These are phyloP conservation scores for Solanum sejunctum DNA, from an alignment of 257 asterid genomes.

Conservation along the genomic window DNA sequence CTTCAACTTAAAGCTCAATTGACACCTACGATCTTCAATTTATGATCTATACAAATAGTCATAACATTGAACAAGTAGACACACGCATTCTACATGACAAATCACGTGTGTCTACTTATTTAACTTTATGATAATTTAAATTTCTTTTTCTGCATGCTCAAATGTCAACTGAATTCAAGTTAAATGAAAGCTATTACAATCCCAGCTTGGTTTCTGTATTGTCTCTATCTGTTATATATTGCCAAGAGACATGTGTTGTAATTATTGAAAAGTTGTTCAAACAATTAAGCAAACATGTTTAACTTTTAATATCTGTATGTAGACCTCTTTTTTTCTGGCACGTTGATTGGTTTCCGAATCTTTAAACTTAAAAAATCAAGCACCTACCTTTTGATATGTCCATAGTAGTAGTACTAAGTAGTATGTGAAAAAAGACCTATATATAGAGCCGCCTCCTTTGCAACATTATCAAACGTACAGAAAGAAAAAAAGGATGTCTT, in stretches of 20 bases:
- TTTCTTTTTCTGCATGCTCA: too few species aligned
- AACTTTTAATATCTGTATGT: not conserved
- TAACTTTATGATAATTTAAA: too few species aligned
- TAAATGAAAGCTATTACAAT: not conserved
- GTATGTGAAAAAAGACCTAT: not conserved
- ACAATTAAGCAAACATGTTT: constrained; percentile 6
- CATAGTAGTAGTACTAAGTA: not conserved
- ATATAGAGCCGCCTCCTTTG: not conserved
- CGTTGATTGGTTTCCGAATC: constrained; percentile 30
- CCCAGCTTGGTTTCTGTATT: constrained; percentile 4
- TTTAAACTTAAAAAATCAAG: constrained; percentile 12
- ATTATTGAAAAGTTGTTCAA: constrained; percentile 16
- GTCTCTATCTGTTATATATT: constrained; percentile 1
- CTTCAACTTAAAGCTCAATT: not conserved
- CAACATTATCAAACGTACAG: not conserved
- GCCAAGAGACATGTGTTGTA: constrained; percentile 5
- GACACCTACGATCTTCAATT: not conserved
- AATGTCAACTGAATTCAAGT: not conserved
- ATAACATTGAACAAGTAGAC: not conserved
- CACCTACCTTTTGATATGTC: constrained; percentile 8
- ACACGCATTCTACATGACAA: too few species aligned
- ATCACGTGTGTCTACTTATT: too few species aligned
- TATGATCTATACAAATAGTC: not conserved
- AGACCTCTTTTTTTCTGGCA: constrained; percentile 17
- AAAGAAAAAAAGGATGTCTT: not conserved